Conservation (phyloP, 2,329 filamentous ascomycete species). For the Alternaria longipes region DNA sequence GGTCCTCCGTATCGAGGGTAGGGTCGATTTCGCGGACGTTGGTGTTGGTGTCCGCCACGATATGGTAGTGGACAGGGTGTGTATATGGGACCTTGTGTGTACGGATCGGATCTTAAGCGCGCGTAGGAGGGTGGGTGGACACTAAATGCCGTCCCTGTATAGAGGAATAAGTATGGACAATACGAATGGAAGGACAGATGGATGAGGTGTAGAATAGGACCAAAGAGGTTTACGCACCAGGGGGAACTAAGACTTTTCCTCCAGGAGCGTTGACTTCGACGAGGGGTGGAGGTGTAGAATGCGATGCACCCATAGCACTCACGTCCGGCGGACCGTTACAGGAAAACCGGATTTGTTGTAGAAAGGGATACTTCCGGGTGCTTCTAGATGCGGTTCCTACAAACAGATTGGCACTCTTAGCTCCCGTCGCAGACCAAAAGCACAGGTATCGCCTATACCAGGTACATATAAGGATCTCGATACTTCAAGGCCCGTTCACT, state of each 20-base stretch:
- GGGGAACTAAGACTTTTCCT: conserved; percentile 33
- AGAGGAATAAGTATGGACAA: neutral
- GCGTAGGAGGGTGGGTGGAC: conserved; percentile 9
- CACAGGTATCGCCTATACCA: neutral
- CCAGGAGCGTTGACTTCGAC: conserved; percentile 31
- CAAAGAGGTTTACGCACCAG: conserved; percentile 9
- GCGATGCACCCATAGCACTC: conserved; percentile 31
- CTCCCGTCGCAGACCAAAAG: neutral
- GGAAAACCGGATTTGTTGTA: neutral
- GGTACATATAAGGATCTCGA: neutral
- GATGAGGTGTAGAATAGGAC: neutral
- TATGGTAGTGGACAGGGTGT: neutral
- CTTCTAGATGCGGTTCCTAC: neutral
- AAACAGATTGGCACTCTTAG: neutral
- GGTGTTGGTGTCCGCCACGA: neutral
- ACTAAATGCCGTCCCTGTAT: conserved; percentile 12
- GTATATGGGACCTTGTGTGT: conserved; percentile 8
- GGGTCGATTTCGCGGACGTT: neutral
- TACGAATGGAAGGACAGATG: neutral
- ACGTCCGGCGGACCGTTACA: neutral
- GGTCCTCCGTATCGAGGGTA: neutral
- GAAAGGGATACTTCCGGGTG: neutral
- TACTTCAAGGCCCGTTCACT: neutral
- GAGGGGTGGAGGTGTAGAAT: conserved; percentile 36
- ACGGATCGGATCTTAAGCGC: neutral